Evolutionary conservation across 2,329 filamentous ascomycete genomes (phyloP).

Genomic region (Ophiostoma ips): DNA sequence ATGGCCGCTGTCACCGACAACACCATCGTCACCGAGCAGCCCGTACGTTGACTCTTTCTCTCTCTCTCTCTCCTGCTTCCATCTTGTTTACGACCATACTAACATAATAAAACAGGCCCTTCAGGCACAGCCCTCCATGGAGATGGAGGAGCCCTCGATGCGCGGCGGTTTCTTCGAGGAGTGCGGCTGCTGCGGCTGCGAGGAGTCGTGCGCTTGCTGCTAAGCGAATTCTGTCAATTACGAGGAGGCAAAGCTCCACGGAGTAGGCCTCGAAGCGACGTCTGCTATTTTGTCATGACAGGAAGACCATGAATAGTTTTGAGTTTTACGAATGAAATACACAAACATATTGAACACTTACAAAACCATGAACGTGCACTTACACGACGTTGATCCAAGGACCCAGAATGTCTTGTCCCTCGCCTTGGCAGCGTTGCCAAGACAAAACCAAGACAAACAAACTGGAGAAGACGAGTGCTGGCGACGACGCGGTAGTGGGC

Average conservation of each 20-base stretch:
- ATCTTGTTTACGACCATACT: not conserved
- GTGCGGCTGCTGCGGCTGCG: constrained; percentile 20
- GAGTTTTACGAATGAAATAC: not conserved
- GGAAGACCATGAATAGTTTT: too few species aligned
- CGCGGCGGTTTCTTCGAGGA: constrained; percentile 22
- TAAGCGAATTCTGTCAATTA: too few species aligned
- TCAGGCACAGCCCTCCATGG: constrained; percentile 19
- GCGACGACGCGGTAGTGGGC: too few species aligned
- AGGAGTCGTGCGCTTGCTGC: constrained; percentile 19
- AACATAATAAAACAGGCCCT: constrained; percentile 12
- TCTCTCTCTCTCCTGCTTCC: too few species aligned
- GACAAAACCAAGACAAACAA: not conserved
- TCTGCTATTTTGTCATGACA: too few species aligned
- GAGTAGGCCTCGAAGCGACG: too few species aligned
- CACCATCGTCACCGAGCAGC: constrained; percentile 19
- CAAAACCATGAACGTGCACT: not conserved
- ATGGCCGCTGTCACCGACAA: constrained; percentile 17
- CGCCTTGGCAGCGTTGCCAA: constrained; percentile 1
- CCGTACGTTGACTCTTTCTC: constrained; percentile 14
- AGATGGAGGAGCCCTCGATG: constrained; percentile 16
- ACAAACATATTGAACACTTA: not conserved
- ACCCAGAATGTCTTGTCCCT: constrained; percentile 2
- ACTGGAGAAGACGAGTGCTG: not conserved
- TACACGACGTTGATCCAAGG: not conserved
- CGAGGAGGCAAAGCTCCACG: too few species aligned